These are phyloP conservation scores for Triglochin maritima DNA, from an alignment of 106 monocot genomes.

Conservation along the genomic window DNA sequence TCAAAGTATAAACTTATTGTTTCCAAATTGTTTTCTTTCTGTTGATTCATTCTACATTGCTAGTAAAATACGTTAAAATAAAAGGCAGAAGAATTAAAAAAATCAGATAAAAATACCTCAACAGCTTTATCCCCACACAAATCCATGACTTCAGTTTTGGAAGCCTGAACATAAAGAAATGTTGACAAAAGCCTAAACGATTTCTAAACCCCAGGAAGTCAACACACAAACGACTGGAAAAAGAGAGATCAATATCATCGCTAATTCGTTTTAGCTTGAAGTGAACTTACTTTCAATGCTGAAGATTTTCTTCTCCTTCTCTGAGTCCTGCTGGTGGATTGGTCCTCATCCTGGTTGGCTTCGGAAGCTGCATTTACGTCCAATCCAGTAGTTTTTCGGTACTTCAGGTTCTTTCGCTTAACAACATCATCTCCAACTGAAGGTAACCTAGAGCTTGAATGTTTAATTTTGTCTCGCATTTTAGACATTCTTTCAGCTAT, in stretches of 20 bases:
- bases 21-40: no score
- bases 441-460: slow-evolving; percentile 11
- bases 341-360: slow-evolving; percentile 28
- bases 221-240: neutral
- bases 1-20: no score
- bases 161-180: no score
- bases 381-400: slow-evolving; percentile 21
- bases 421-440: slow-evolving; percentile 19
- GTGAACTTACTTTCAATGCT: slow-evolving; percentile 34
- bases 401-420: slow-evolving; percentile 40
- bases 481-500: slow-evolving; percentile 29
- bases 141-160: no score
- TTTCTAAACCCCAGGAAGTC: neutral
- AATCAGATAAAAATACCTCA: no score
- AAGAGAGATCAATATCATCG: neutral
- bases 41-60: no score
- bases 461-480: slow-evolving; percentile 37
- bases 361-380: slow-evolving; percentile 40
- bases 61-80: no score
- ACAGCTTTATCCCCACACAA: no score
- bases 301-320: slow-evolving; percentile 51
- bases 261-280: neutral
- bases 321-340: slow-evolving; percentile 23
- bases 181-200: no score
- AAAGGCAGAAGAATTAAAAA: no score